These are phyloP conservation scores for Vitis rupestris DNA, from an alignment of 164 flowering plant genomes.

Conservation along the genomic window DNA sequence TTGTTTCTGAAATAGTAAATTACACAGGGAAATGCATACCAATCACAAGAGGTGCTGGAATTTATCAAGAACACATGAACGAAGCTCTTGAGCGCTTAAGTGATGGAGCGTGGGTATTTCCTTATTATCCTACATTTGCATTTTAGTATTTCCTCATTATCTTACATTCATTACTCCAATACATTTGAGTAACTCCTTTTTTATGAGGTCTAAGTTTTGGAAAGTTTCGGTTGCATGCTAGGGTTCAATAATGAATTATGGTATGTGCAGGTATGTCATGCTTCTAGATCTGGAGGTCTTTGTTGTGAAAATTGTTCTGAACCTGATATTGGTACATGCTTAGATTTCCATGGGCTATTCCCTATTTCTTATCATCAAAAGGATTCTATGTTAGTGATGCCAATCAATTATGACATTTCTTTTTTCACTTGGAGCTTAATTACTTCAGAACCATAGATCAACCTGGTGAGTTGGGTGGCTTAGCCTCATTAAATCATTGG, in stretches of 20 bases:
- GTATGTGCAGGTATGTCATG: neutral
- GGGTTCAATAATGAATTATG: too few relatives aligned
- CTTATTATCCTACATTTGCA: neutral
- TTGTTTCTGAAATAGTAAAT: constrained; percentile 16
- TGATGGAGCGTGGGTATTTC: constrained; percentile 84
- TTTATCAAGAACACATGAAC: constrained; percentile 89
- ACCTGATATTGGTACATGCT: neutral
- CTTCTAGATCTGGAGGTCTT: constrained; percentile 3
- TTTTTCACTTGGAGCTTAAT: neutral
- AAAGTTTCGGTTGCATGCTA: neutral
- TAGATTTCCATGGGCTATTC: neutral
- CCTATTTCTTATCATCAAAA: constrained; percentile 2
- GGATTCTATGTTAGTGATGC: neutral
- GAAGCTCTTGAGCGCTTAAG: constrained; percentile 90
- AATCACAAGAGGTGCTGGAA: constrained; percentile 89
- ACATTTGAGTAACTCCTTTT: neutral
- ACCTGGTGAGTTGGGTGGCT: neutral
- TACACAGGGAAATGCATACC: constrained; percentile 96
- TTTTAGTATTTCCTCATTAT: too few relatives aligned
- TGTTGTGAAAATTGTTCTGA: constrained; percentile 3
- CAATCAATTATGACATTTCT: neutral
- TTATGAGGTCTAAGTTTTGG: neutral
- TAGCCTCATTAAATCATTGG: neutral
- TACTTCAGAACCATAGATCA: neutral
- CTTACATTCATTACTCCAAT: neutral